Conservation (phyloP, 2,329 filamentous ascomycete species). For the Trichoderma sp. region DNA sequence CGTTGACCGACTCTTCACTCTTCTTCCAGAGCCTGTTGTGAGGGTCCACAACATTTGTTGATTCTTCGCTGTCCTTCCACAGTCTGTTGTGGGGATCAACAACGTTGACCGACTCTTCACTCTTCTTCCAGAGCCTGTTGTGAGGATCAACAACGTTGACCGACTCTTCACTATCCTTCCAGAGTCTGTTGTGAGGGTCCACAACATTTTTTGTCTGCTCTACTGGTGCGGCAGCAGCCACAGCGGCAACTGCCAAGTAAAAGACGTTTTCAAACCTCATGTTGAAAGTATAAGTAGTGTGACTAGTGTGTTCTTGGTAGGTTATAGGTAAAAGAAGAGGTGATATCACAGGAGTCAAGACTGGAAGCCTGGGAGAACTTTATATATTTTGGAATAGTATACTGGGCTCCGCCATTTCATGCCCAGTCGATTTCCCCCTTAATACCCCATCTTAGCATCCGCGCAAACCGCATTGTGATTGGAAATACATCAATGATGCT, state of each 20-base stretch:
- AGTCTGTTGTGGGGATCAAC: background rate
- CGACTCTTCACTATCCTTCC: background rate
- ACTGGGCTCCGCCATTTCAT: too few relatives aligned
- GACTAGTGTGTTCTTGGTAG: background rate
- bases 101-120: background rate
- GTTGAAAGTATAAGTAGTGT: background rate
- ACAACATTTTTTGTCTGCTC: background rate
- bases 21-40: background rate
- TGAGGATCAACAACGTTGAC: background rate
- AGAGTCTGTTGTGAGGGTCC: background rate
- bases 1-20: background rate
- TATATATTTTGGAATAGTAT: background rate
- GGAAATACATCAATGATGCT: background rate
- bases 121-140: background rate
- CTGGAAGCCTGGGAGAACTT: background rate
- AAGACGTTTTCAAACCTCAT: background rate
- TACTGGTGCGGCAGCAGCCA: background rate
- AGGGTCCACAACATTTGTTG: too few relatives aligned
- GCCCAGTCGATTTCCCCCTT: background rate
- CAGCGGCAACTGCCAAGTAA: background rate
- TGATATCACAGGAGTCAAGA: background rate
- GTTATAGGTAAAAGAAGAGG: background rate
- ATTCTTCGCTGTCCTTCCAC: too few relatives aligned
- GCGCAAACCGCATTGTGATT: background rate
- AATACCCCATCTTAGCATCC: background rate